Base-by-base conservation (phyloP, 345 rosid genomes). In the Microcos paniculata region DNA sequence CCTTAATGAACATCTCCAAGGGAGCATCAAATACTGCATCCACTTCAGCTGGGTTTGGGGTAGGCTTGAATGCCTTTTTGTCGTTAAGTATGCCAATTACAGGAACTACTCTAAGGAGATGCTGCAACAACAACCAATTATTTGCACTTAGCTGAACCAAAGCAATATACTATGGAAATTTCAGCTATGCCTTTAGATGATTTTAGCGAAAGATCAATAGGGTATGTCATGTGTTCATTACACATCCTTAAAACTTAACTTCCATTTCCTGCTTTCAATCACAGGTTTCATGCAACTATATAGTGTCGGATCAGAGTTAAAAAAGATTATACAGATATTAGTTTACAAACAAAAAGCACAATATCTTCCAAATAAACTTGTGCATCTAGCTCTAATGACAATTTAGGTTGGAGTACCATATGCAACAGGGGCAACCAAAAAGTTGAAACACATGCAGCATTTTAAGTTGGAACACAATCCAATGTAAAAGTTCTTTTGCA, bases 21-120 rank as follows among this genome's bases (percentile, higher is more conserved):
- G 96, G 92, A 28, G 86, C 97, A 86, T 94, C 97, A 61, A 94
- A 92, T 46, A 93, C 89, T 76, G 84, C 90, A 71, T 93, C 99
- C 21, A 93, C 98, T 88, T 95, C 99, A 24, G 81, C 90, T 49
- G 92, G 90, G 83, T 89, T 93, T 78, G 93, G 96, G 38, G 55
- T 56, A 3, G 98, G 91, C 71, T 75, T 82, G 83, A 91, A 96
- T 61, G 88, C 80, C 33, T 78, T 83, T 76, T 61, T 82, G 78
- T 89, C 85, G 3, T 51, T 72, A 48, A 96, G 89, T 68, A 96
- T 87, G 76, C 98, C 97, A 71, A 96, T 82, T 57, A 96, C 93
- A 43, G 98, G 99, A 76, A 90, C 81, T 49, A 93, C 97, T 86
- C 94, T 85, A 69, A 96, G 88, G 72, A 91, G 94, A 80, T 96